A percentile compares a stretch with the other conserved stretches of the same genome.
Conservation (phyloP, 2,329 filamentous ascomycete species). For the Chalaropsis thielavioides region DNA sequence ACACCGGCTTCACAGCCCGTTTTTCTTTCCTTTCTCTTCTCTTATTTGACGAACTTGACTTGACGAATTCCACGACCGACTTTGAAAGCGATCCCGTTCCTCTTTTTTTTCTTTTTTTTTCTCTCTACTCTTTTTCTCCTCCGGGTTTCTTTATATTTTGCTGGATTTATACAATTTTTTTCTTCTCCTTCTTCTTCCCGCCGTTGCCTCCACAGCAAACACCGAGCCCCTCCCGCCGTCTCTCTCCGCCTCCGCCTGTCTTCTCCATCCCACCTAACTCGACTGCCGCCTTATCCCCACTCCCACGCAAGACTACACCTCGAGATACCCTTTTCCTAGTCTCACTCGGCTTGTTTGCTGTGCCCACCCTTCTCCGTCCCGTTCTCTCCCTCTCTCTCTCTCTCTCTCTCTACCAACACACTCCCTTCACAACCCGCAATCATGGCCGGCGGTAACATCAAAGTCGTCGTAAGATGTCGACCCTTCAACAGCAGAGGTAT, state of each 20-base stretch:
- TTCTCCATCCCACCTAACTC: not conserved
- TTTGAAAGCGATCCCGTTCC: not conserved
- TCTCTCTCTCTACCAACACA: not conserved
- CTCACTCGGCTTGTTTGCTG: no score
- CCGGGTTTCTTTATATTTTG: no score
- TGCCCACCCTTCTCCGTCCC: not conserved
- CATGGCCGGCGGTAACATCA: conserved; percentile 75
- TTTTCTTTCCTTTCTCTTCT: not conserved
- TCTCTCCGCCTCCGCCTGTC: no score
- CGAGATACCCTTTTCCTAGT: no score
- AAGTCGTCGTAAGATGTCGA: conserved; percentile 93
- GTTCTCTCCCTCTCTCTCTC: not conserved
- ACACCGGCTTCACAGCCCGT: not conserved
- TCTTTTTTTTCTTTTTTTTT: not conserved
- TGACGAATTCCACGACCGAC: not conserved
- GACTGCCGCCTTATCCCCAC: not conserved
- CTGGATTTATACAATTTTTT: not conserved
- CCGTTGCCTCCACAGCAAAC: no score
- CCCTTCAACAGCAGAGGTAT: conserved; percentile 92
- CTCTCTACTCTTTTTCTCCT: not conserved
- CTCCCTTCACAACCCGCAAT: conserved; percentile 1
- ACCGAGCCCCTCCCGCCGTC: no score
- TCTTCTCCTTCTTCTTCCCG: not conserved
- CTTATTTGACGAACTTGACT: not conserved
- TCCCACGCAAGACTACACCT: no score